Conservation (phyloP, 257 asterid species). For the Cruciata laevipes region DNA sequence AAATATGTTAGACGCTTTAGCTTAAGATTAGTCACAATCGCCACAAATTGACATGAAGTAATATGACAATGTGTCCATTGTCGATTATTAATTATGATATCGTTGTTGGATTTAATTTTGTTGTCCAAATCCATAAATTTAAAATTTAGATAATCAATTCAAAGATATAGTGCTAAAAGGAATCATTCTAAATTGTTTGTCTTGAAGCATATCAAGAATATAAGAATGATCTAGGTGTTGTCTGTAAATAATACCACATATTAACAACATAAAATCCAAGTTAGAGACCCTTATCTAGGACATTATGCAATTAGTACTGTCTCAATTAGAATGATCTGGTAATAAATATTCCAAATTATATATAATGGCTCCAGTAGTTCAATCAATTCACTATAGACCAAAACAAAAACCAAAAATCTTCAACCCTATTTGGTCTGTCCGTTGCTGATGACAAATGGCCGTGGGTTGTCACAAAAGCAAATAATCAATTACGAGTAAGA, state of each 20-base stretch:
- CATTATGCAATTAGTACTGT: neutral
- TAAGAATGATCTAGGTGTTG: neutral
- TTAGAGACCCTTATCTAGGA: constrained; percentile 1
- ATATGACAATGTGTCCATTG: no score
- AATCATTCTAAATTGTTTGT: constrained; percentile 4
- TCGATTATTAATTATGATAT: no score
- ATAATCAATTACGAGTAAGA: neutral
- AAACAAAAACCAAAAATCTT: neutral
- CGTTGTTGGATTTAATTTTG: neutral
- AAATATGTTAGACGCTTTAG: no score
- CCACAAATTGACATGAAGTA: no score
- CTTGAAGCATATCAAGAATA: constrained; percentile 7
- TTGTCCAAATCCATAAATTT: neutral
- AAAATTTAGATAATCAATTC: neutral
- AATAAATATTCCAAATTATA: neutral
- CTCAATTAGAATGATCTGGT: neutral
- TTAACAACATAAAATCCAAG: neutral
- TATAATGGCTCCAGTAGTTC: neutral
- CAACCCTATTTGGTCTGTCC: neutral
- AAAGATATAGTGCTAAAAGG: neutral
- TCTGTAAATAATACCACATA: neutral
- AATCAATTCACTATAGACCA: neutral
- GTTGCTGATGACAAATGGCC: neutral
- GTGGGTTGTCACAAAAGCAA: constrained; percentile 1
- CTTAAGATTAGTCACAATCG: no score